A percentile compares a stretch with the other conserved stretches of the same genome.
Conservation (phyloP, 1,284 basidiomycete genomes). For the Heterobasidion occidentale region DNA sequence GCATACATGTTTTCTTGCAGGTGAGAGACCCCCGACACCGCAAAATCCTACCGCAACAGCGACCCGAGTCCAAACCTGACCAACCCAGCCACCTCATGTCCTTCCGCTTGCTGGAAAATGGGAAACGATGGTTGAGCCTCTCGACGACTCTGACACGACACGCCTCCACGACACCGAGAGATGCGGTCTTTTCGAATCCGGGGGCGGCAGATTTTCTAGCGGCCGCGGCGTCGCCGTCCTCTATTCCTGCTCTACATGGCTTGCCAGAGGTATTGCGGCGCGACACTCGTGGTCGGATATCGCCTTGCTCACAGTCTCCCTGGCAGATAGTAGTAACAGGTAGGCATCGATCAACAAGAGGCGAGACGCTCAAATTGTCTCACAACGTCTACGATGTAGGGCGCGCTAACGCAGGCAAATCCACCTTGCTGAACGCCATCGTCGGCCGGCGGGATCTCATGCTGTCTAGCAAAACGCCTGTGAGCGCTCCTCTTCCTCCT, state of each 20-base stretch:
- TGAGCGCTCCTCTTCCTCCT: constrained; percentile 24
- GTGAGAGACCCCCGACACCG: no score
- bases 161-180: background rate
- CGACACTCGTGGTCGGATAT: background rate
- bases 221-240: constrained; percentile 28
- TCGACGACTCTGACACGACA: background rate
- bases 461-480: constrained; percentile 60
- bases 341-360: constrained; percentile 5
- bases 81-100: no score
- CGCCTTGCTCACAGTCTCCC: constrained; percentile 26
- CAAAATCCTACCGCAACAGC: no score
- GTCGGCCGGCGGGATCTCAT: constrained; percentile 49
- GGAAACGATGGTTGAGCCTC: no score
- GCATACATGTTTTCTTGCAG: no score
- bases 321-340: constrained; percentile 25
- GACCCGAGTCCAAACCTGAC: no score
- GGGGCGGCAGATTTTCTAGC: constrained; percentile 37
- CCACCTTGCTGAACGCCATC: constrained; percentile 62
- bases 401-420: constrained; percentile 65
- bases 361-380: no score
- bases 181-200: constrained; percentile 25
- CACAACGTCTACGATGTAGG: constrained; percentile 16
- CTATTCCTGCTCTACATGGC: constrained; percentile 35
- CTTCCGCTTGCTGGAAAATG: no score
- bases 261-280: constrained; percentile 39